phyloP scores from a whole-genome alignment of 176 grass and related monocot species.

The maize (Zea mays) region Zm-B73-REFERENCE-NAM-5.0 NC_050100.1:158484501-158485000 shows the following conservation, averaged over 20 bases:
- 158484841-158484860: slow-evolving; percentile 4
- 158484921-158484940: not conserved
- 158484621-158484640: slow-evolving; percentile 22
- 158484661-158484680: slow-evolving; percentile 12
- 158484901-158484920: slow-evolving; percentile 31
- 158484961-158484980: slow-evolving; percentile 33
- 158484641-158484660: slow-evolving; percentile 26
- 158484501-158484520: slow-evolving; percentile 22
- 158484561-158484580: slow-evolving; percentile 33
- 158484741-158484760: not conserved
- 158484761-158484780: not conserved
- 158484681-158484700: slow-evolving; percentile 23
- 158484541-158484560: slow-evolving; percentile 12
- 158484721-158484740: not conserved
- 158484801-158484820: slow-evolving; percentile 5
- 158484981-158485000: slow-evolving; percentile 23
- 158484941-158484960: not conserved
- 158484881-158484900: not conserved
- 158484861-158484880: slow-evolving; percentile 5
- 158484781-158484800: not conserved
- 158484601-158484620: slow-evolving; percentile 22
- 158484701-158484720: not conserved
- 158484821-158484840: not conserved
- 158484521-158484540: slow-evolving; percentile 26
- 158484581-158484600: not conserved